Evolutionary conservation across 116 monocot genomes (phyloP).

Genomic region (Phalaenopsis hybrid): DNA sequence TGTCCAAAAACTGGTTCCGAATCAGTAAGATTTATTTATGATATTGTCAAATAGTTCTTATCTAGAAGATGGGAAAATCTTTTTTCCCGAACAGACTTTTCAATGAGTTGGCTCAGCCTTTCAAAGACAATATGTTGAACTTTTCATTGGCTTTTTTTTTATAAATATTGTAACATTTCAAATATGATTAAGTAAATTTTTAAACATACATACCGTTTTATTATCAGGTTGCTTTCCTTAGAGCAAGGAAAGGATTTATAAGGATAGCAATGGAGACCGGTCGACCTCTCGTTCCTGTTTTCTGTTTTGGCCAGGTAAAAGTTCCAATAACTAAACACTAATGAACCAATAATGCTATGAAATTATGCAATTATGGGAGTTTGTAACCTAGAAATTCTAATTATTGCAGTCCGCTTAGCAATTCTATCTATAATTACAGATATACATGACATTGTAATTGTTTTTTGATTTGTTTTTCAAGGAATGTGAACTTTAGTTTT

Average conservation of each 20-base stretch:
- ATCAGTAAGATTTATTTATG: too few species aligned
- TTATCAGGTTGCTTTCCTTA: slow-evolving; percentile 72
- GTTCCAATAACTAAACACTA: neutral
- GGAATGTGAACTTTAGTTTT: neutral
- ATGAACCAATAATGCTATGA: neutral
- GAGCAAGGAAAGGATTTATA: slow-evolving; percentile 81
- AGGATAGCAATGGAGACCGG: slow-evolving; percentile 81
- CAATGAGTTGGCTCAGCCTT: neutral
- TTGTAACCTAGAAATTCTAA: too few species aligned
- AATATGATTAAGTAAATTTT: too few species aligned
- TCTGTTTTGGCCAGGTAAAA: slow-evolving; percentile 90
- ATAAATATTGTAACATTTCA: neutral
- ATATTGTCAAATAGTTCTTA: too few species aligned
- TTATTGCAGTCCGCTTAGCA: too few species aligned
- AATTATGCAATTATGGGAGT: too few species aligned
- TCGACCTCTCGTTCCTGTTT: slow-evolving; percentile 73
- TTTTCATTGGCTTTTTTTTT: neutral
- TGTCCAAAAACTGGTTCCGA: too few species aligned
- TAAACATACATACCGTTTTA: neutral
- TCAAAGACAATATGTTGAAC: neutral
- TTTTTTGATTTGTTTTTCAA: too few species aligned
- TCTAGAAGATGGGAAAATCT: too few species aligned
- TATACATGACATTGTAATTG: neutral
- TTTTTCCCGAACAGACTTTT: too few species aligned
- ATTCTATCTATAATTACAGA: too few species aligned